Base-by-base conservation (phyloP, 257 asterid genomes). In the Cinchona pubescens region DNA sequence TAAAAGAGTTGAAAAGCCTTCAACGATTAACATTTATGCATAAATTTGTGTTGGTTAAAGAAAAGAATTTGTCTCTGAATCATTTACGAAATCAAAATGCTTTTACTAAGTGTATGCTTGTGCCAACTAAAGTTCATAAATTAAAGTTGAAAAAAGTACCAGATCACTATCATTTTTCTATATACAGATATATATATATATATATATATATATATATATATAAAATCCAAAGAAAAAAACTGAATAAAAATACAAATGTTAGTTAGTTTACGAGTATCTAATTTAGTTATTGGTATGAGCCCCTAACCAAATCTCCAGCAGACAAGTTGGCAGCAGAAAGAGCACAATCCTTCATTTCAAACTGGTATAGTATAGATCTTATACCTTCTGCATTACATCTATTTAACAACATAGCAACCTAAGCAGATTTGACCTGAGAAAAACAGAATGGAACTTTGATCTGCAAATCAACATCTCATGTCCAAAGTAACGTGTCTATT, bases 361-460 rank as follows among this genome's bases (percentile, higher is more conserved):
- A 87, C 60, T 88, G 91, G 90, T 85, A 79, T n/a, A n/a, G n/a
- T n/a, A n/a, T n/a, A n/a, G n/a, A 71, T 10, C 58, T 43, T 29
- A 69, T 32, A 65, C 25, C 38, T 38, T n/a, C 15, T 18, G 42
- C 34, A 25, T n/a, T 14, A 32, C 51, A 51, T 18, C 63, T 25
- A n/a, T 15, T 29, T 34, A 27, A 68, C 12, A 30, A 16, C 29
- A 34, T 13, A 62, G n/a, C 6, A 32, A 25, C 32, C 19, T 32
- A 11, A 32, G 23, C 5, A 16, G 43, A 67, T 78, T 37, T 53
- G 2, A 53, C 35, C 49, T 49, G 75, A 51, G 40, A 37, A 2
- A 37, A 37, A 37, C 40, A 37, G 40, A 37, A 37, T 37, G 40
- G 5, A 37, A 37, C 40, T 37, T 37, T 37, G 40, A 5, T 37